A percentile compares a stretch with the other conserved stretches of the same genome.
Conservation (phyloP, 352 stramenopile species). For the Pythium pyrilobum region DNA sequence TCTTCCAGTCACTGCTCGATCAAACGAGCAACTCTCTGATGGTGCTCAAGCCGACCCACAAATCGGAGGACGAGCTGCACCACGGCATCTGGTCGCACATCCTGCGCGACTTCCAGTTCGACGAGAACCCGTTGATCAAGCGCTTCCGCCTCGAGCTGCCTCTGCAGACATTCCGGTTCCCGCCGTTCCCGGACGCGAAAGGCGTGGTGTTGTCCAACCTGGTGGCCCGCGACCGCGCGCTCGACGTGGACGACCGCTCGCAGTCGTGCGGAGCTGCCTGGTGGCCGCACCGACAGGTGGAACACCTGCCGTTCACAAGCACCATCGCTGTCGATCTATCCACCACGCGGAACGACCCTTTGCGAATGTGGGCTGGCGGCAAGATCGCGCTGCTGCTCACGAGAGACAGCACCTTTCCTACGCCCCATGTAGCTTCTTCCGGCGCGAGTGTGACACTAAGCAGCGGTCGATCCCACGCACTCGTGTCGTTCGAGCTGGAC, state of each 20-base stretch:
- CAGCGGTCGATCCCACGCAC: not conserved
- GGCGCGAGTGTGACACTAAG: not conserved
- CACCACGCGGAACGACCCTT: not conserved
- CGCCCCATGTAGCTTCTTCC: not conserved
- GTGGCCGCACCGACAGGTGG: conserved; percentile 16
- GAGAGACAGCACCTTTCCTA: not conserved
- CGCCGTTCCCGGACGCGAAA: conserved; percentile 22
- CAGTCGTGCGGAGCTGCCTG: conserved; percentile 1
- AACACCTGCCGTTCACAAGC: conserved; percentile 10
- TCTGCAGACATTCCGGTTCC: conserved; percentile 51
- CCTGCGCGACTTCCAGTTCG: conserved; percentile 42
- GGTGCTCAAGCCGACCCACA: conserved; percentile 34
- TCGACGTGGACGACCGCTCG: conserved; percentile 1
- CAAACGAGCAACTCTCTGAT: conserved; percentile 47
- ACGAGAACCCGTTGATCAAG: conserved; percentile 31
- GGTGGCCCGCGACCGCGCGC: not conserved
- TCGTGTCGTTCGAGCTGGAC: conserved; percentile 6
- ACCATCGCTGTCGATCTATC: conserved; percentile 1
- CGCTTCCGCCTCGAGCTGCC: conserved; percentile 31
- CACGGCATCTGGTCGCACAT: conserved; percentile 49
- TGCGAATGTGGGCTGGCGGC: not conserved
- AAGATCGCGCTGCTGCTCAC: conserved; percentile 5
- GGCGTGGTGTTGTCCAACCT: conserved; percentile 6
- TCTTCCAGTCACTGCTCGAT: conserved; percentile 75
- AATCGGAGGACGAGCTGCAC: conserved; percentile 64